Evolutionary conservation across 257 asterid genomes (phyloP).

Genomic region (Ocimum tenuiflorum): DNA sequence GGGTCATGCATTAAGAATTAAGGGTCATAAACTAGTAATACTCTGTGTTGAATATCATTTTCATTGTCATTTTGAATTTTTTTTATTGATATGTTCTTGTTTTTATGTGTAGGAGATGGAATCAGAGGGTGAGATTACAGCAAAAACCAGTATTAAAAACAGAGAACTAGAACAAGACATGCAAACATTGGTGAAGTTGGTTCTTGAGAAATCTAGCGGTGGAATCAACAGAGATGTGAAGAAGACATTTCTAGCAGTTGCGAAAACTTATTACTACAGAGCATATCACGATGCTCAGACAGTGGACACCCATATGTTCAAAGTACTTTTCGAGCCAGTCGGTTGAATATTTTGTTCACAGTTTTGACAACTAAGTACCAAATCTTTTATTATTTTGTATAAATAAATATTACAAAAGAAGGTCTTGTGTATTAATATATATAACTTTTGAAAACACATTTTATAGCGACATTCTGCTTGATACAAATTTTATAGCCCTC

Average conservation of each 20-base stretch:
- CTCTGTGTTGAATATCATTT: no score
- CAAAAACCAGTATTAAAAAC: background rate
- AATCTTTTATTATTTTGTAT: no score
- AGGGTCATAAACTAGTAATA: no score
- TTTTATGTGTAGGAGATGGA: background rate
- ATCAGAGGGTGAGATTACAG: background rate
- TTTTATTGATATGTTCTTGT: background rate
- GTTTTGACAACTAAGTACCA: no score
- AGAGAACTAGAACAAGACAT: slow-evolving; percentile 14
- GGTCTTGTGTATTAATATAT: no score
- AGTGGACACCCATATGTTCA: slow-evolving; percentile 19
- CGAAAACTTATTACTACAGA: slow-evolving; percentile 25
- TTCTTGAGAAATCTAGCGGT: slow-evolving; percentile 7
- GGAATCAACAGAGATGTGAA: slow-evolving; percentile 19
- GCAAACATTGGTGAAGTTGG: slow-evolving; percentile 26
- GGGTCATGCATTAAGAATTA: no score
- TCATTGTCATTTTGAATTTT: background rate
- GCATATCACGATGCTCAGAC: slow-evolving; percentile 18
- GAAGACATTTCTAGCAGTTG: slow-evolving; percentile 34
- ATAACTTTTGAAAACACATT: no score
- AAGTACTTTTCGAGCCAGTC: slow-evolving; percentile 28
- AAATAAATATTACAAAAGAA: no score
- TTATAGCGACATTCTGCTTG: no score
- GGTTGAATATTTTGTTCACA: slow-evolving; percentile 8
- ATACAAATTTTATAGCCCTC: no score